Base-by-base conservation (phyloP, 768 basidiomycete species). In the Macrolepiota dolichaula region DNA sequence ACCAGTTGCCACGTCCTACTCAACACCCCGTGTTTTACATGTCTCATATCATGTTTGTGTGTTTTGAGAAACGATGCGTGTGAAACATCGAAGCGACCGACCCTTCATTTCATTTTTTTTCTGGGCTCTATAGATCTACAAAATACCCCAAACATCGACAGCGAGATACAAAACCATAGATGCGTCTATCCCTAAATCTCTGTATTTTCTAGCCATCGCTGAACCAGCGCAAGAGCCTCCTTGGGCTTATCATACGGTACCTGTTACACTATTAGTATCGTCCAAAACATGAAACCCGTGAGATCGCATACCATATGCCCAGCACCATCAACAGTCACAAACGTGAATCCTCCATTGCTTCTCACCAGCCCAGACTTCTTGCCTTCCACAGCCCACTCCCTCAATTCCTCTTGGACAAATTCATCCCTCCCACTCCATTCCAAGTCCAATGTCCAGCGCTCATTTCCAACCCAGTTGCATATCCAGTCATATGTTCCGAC, bases 401-500 rank as follows among this genome's bases (percentile, higher is more conserved):
- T 73, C 69, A 86, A 71, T 17, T 76, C 73, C 74, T 64, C 64
- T 61, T 5, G 69, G 53, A 10, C 69, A 84, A 66, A 78, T 75
- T 65, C 80, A 63, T 66, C 66, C 53, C 80, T 73, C 1, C 89
- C 89, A 50, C 80, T 83, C 92, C 92, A 94, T 58, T 89, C 84
- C 63, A 94, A 76, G 29, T 74, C 73, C 53, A 86, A 72, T 6
- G 85, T 84, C 91, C 91, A 93, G 29, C 80, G 75, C 66, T 87
- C 82, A 69, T 92, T 92, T 4, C 86, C 88, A 27, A 89, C 73
- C 80, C 85, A 87, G 69, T 91, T 91, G 71, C 89, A 91, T 55
- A 85, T 85, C 85, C 85, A 89, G 65, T 90, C 88, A 61, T 87
- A 85, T 35, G 78, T 79, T 6, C 88, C 89, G 1, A 85, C 86